A percentile compares a stretch with the other conserved stretches of the same genome.
These are phyloP conservation scores for Pichia manshurica DNA, from an alignment of 805 yeast species.

Conservation along the genomic window DNA sequence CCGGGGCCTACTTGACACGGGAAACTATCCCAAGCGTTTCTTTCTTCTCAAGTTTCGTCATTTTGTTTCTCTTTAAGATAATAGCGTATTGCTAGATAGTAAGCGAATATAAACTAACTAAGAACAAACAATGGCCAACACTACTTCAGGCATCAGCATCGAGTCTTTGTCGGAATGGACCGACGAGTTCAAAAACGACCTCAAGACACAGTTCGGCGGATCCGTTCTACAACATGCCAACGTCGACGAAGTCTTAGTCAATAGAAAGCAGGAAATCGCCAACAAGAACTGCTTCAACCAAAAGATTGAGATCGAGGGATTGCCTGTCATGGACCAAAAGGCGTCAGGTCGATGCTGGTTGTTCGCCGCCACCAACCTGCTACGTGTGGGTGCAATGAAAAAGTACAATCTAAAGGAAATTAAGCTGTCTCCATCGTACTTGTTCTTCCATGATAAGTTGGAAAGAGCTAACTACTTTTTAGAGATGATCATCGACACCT, in stretches of 20 bases:
- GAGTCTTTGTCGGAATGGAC: conserved; percentile 25
- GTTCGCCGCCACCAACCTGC: conserved; percentile 73
- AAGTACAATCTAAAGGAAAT: conserved; percentile 59
- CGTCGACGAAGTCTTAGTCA: conserved; percentile 36
- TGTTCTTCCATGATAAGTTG: conserved; percentile 80
- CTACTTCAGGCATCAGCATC: conserved; percentile 1
- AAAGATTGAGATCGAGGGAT: conserved; percentile 43
- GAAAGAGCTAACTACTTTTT: conserved; percentile 79
- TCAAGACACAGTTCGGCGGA: conserved; percentile 28
- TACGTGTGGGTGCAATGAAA: conserved; percentile 58
- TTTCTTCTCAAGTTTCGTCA: no score
- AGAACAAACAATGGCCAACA: not conserved
- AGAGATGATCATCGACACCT: conserved; percentile 69
- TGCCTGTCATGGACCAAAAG: conserved; percentile 69
- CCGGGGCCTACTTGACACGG: no score
- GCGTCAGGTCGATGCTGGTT: conserved; percentile 85
- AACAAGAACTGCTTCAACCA: conserved; percentile 36
- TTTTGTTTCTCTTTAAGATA: no score
- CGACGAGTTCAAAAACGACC: conserved; percentile 23
- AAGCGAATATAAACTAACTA: no score
- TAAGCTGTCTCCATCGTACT: conserved; percentile 71
- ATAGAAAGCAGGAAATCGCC: conserved; percentile 29
- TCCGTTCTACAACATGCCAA: conserved; percentile 31
- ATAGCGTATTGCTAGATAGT: no score
- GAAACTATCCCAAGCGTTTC: no score